phyloP scores from a whole-genome alignment of 169 alveolate genomes.

The Eimeria nieschulzi region DNA sequence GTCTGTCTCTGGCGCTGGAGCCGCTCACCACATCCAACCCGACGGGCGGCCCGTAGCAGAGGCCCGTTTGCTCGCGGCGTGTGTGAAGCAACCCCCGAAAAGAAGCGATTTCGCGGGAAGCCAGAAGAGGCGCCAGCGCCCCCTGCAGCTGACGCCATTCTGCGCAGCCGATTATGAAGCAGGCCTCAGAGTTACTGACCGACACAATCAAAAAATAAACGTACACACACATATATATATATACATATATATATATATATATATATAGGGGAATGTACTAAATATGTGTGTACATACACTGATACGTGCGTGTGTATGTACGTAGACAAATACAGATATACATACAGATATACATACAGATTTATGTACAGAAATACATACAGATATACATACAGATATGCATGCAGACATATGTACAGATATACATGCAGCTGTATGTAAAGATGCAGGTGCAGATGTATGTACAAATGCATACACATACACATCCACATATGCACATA shows the following conservation, averaged over 20 bases:
- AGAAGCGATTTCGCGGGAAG: conserved; percentile 25
- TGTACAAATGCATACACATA: no score
- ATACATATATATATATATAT: background rate
- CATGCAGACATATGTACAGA: background rate
- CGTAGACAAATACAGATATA: background rate
- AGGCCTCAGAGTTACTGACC: conserved; percentile 21
- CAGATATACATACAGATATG: background rate
- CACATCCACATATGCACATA: no score
- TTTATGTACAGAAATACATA: no score
- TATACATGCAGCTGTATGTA: background rate
- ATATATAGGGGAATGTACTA: no score
- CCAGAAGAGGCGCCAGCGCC: conserved; percentile 41
- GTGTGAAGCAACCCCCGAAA: conserved; percentile 43
- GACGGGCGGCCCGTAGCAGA: conserved; percentile 56
- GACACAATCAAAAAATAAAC: background rate
- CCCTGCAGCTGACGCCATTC: conserved; percentile 37
- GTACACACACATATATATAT: background rate
- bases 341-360: no score
- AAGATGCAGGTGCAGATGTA: background rate
- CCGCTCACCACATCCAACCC: conserved; percentile 57
- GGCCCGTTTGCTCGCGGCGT: conserved; percentile 46
- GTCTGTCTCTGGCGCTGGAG: background rate
- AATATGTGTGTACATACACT: background rate
- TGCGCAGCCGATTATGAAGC: conserved; percentile 24
- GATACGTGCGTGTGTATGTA: background rate